Conservation (phyloP, 2,329 filamentous ascomycete species). For the Calonectria pauciramosa region DNA sequence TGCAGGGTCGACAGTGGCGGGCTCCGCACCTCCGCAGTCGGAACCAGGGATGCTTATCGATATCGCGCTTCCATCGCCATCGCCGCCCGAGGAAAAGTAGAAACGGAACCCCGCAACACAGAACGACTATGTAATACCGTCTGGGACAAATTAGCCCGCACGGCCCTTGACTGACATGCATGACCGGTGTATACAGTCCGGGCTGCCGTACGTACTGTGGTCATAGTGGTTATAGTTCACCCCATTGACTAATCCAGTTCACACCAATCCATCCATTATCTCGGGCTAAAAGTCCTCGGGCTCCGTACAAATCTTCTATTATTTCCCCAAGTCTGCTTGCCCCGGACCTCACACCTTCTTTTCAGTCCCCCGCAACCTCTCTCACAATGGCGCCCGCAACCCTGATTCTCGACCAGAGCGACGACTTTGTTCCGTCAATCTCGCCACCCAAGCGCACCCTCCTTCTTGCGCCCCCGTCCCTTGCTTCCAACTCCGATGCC, state of each 20-base stretch:
- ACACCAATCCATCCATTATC: constrained; percentile 33
- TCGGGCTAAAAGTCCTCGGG: constrained; percentile 42
- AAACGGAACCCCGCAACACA: constrained; percentile 46
- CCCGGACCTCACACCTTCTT: constrained; percentile 7
- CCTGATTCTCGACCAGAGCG: constrained; percentile 68
- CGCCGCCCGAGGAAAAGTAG: constrained; percentile 44
- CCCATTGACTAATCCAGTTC: constrained; percentile 47
- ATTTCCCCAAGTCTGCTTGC: constrained; percentile 18
- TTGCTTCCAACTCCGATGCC: constrained; percentile 86
- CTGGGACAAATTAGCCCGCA: constrained; percentile 22
- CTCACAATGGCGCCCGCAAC: constrained; percentile 64
- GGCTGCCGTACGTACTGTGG: neutral
- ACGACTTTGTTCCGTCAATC: constrained; percentile 61
- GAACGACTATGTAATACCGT: constrained; percentile 41
- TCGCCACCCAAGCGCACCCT: constrained; percentile 71
- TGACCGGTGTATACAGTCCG: constrained; percentile 34
- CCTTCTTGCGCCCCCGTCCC: constrained; percentile 89
- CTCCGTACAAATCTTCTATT: constrained; percentile 37
- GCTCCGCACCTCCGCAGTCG: constrained; percentile 47
- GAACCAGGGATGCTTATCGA: constrained; percentile 42
- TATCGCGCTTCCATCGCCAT: constrained; percentile 26
- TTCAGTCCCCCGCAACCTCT: constrained; percentile 3
- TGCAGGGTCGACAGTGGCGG: constrained; percentile 37
- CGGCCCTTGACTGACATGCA: constrained; percentile 20
- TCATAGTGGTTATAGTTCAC: constrained; percentile 29